These are phyloP conservation scores for Phellinidium pouzarii DNA, from an alignment of 1,284 basidiomycete genomes.

Conservation along the genomic window DNA sequence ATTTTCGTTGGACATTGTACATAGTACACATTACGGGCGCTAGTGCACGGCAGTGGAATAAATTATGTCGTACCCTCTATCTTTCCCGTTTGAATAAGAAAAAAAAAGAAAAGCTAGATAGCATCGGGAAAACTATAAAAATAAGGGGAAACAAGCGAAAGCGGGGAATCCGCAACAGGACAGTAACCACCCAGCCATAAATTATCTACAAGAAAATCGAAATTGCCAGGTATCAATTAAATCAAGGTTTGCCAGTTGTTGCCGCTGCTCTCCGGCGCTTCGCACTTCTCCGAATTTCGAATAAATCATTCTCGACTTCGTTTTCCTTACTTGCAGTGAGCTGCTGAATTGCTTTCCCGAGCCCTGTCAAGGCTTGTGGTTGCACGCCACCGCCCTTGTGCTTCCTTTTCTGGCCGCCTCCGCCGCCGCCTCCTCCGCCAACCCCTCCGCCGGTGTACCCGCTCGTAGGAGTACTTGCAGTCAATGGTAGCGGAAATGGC, in stretches of 20 bases:
- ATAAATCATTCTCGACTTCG: constrained; percentile 66
- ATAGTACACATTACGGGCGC: not conserved
- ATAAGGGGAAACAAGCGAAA: too few relatives aligned
- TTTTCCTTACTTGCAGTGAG: constrained; percentile 50
- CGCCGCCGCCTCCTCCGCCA: constrained; percentile 33
- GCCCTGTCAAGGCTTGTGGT: constrained; percentile 36
- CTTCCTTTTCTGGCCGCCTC: constrained; percentile 42
- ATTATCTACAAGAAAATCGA: not conserved
- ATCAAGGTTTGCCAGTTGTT: constrained; percentile 4
- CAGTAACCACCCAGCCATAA: too few relatives aligned
- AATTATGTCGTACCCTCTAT: not conserved
- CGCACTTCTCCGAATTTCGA: constrained; percentile 66
- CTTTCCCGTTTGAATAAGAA: not conserved
- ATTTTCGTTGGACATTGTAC: not conserved
- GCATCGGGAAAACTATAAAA: not conserved
- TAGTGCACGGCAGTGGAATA: not conserved
- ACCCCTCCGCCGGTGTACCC: constrained; percentile 28
- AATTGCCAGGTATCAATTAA: not conserved
- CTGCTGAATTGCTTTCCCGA: constrained; percentile 58
- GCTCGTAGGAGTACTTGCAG: constrained; percentile 33
- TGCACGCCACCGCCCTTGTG: constrained; percentile 52
- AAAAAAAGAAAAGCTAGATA: not conserved
- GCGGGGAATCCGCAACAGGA: too few relatives aligned
- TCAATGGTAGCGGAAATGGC: constrained; percentile 72
- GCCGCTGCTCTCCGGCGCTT: constrained; percentile 58